phyloP scores from a whole-genome alignment of 768 basidiomycete genomes.

The Coprinellus aureogranulatus region DNA sequence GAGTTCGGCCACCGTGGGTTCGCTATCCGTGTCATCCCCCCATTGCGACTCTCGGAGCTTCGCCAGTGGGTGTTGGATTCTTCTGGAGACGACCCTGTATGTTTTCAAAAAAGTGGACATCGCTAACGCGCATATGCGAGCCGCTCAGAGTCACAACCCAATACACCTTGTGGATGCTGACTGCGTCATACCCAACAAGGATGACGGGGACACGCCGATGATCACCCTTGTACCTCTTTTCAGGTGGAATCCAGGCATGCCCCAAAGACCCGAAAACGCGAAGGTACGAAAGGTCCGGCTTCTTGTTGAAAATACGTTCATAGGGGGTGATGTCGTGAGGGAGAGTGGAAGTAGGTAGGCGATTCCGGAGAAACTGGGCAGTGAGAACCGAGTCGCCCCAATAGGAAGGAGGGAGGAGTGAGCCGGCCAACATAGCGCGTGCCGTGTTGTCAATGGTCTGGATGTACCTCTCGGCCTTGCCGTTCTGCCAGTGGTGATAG shows the following conservation, averaged over 20 bases:
- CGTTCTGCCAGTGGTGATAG: conserved; percentile 37
- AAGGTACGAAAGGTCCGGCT: conserved; percentile 26
- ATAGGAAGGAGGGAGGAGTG: conserved; percentile 15
- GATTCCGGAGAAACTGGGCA: conserved; percentile 20
- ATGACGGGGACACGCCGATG: not conserved
- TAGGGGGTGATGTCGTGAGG: conserved; percentile 21
- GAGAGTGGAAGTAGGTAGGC: conserved; percentile 18
- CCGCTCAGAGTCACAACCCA: too few species aligned
- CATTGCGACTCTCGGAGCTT: too few species aligned
- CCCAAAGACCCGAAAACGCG: conserved; percentile 34
- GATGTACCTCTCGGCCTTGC: conserved; percentile 39
- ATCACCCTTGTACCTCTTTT: conserved; percentile 17
- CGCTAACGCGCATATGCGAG: too few species aligned
- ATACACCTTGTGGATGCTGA: too few species aligned
- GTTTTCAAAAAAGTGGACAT: too few species aligned
- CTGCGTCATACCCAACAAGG: too few species aligned
- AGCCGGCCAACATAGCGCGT: conserved; percentile 24
- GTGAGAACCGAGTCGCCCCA: conserved; percentile 17
- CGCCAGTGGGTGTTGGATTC: too few species aligned
- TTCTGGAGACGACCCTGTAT: too few species aligned
- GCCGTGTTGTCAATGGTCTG: conserved; percentile 30
- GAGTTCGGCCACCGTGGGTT: too few species aligned
- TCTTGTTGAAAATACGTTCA: conserved; percentile 15
- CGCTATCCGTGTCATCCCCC: too few species aligned
- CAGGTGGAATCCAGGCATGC: conserved; percentile 17